Percentiles rank a stretch among this genome's conserved stretches.
Conservation (phyloP, 2,329 filamentous ascomycete species). For the Dactylellina parvicollis region DNA sequence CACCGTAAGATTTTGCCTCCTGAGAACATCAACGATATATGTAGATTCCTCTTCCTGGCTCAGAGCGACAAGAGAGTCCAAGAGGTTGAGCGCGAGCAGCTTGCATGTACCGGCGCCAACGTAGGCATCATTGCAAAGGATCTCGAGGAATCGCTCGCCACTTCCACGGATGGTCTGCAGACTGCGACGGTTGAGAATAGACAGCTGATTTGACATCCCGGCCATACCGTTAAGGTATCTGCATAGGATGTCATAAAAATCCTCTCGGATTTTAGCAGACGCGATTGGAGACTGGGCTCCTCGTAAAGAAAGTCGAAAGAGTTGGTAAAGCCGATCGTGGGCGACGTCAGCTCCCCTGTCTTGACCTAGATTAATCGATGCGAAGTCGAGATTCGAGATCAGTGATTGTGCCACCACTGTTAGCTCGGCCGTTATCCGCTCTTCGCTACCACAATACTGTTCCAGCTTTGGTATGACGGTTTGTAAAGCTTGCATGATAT, state of each 20-base stretch:
- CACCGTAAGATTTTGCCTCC: slow-evolving; percentile 87
- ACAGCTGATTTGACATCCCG: slow-evolving; percentile 66
- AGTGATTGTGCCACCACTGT: slow-evolving; percentile 59
- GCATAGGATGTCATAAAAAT: slow-evolving; percentile 92
- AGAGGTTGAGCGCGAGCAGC: slow-evolving; percentile 83
- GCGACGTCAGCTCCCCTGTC: slow-evolving; percentile 73
- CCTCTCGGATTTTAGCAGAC: slow-evolving; percentile 76
- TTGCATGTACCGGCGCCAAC: slow-evolving; percentile 83
- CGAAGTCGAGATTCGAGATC: slow-evolving; percentile 61
- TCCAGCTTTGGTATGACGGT: slow-evolving; percentile 89
- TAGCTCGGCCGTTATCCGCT: slow-evolving; percentile 66
- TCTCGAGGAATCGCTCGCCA: slow-evolving; percentile 82
- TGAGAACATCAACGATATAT: slow-evolving; percentile 80
- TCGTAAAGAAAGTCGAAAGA: slow-evolving; percentile 86
- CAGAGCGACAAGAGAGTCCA: slow-evolving; percentile 79
- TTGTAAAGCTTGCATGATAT: slow-evolving; percentile 86
- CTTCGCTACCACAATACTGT: slow-evolving; percentile 74
- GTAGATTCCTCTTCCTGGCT: slow-evolving; percentile 76
- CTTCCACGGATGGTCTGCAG: slow-evolving; percentile 79
- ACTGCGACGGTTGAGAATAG: slow-evolving; percentile 64
- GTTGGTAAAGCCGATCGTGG: slow-evolving; percentile 87
- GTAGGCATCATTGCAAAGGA: slow-evolving; percentile 92
- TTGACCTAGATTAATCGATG: slow-evolving; percentile 61
- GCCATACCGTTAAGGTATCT: slow-evolving; percentile 79
- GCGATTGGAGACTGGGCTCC: slow-evolving; percentile 79